Percentiles rank a stretch among this genome's conserved stretches.
phyloP scores from a whole-genome alignment of 495 filamentous ascomycete species.

The Aspergillus saccharolyticus region DNA sequence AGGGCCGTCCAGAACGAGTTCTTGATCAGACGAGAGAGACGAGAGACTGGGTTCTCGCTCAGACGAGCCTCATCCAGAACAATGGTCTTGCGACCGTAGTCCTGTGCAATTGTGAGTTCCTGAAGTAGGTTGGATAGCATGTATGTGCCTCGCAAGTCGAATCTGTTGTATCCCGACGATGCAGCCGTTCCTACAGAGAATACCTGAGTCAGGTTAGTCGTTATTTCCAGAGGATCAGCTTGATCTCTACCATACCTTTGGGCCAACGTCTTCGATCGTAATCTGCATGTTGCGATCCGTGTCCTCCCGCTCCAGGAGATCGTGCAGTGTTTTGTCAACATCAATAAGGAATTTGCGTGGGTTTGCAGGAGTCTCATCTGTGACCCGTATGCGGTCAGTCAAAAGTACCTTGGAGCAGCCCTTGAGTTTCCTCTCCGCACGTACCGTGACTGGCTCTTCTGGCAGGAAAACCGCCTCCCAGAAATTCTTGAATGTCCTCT shows the following conservation, averaged over 20 bases:
- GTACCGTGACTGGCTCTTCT: slow-evolving; percentile 47
- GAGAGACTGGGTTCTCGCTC: slow-evolving; percentile 87
- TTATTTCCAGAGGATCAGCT: neutral
- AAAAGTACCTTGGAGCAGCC: neutral
- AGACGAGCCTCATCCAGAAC: slow-evolving; percentile 82
- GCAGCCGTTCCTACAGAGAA: slow-evolving; percentile 78
- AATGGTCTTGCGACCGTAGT: slow-evolving; percentile 76
- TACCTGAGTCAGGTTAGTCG: slow-evolving; percentile 39
- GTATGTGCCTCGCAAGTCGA: slow-evolving; percentile 89
- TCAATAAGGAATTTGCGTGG: slow-evolving; percentile 70
- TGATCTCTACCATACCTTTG: slow-evolving; percentile 59
- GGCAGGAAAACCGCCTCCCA: slow-evolving; percentile 29
- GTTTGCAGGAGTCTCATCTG: slow-evolving; percentile 47
- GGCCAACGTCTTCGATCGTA: slow-evolving; percentile 90
- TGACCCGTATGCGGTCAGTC: slow-evolving; percentile 12
- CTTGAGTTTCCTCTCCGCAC: slow-evolving; percentile 6
- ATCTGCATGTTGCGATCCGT: slow-evolving; percentile 91
- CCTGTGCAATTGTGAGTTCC: slow-evolving; percentile 83
- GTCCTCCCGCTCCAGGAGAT: slow-evolving; percentile 74
- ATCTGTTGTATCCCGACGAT: slow-evolving; percentile 75
- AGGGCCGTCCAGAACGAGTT: slow-evolving; percentile 86
- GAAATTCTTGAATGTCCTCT: slow-evolving; percentile 31
- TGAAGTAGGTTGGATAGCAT: slow-evolving; percentile 93
- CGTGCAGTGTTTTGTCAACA: slow-evolving; percentile 68
- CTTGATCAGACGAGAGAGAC: slow-evolving; percentile 78